phyloP scores from a whole-genome alignment of 2,329 filamentous ascomycete species.

The Botrytis medusae region DNA sequence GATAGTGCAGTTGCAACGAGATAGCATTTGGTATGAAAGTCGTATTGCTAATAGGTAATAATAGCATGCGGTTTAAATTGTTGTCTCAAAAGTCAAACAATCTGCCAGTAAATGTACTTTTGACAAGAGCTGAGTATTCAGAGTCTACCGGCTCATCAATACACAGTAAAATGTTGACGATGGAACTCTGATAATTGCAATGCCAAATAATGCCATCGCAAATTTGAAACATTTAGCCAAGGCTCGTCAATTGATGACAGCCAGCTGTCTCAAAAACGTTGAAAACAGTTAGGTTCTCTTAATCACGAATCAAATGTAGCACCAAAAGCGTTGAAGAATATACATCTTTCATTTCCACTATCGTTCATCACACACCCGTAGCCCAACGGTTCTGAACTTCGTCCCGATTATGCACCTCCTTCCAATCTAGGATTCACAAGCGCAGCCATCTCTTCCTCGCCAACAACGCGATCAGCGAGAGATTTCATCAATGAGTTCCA shows the following conservation, averaged over 20 bases:
- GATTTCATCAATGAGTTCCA: background rate
- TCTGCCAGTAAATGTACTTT: background rate
- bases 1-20: background rate
- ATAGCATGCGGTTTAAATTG: too few species aligned
- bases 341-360: background rate
- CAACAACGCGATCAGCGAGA: slow-evolving; percentile 9
- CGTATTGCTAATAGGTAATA: background rate
- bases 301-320: background rate
- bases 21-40: background rate
- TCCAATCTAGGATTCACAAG: slow-evolving; percentile 6
- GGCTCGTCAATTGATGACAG: background rate
- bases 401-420: background rate
- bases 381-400: background rate
- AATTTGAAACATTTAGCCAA: background rate
- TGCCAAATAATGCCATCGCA: background rate
- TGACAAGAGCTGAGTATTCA: background rate
- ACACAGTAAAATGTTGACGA: background rate
- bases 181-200: background rate
- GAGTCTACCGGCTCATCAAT: too few species aligned
- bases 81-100: background rate
- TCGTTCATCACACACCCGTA: background rate
- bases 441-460: slow-evolving; percentile 11
- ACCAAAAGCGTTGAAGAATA: background rate
- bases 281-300: background rate
- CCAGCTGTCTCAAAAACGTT: background rate